A percentile compares a stretch with the other conserved stretches of the same genome.
These are phyloP conservation scores for Mycena vitilis DNA, from an alignment of 768 basidiomycete genomes.

Conservation along the genomic window DNA sequence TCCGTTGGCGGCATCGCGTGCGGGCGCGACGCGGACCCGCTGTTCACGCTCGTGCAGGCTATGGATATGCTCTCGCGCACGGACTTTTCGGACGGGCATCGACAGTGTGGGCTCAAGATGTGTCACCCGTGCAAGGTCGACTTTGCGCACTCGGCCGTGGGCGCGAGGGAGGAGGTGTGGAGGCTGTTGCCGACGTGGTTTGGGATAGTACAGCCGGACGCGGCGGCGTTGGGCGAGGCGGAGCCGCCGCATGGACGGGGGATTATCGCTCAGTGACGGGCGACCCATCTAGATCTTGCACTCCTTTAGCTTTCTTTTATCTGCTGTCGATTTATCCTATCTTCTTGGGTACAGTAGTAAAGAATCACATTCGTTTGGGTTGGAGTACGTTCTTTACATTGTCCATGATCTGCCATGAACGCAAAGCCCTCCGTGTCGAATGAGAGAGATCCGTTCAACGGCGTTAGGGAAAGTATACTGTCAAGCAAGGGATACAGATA, in stretches of 20 bases:
- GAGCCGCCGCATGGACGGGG: conserved; percentile 4
- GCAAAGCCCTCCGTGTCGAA: no score
- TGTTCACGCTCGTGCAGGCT: conserved; percentile 76
- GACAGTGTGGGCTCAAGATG: conserved; percentile 64
- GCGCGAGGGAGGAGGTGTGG: conserved; percentile 74
- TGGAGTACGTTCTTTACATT: neutral
- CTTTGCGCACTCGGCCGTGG: conserved; percentile 51
- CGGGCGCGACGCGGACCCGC: conserved; percentile 80
- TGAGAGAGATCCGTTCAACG: no score
- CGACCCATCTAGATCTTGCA: neutral
- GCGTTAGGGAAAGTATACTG: no score
- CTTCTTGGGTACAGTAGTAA: conserved; percentile 5
- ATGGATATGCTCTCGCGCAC: conserved; percentile 77
- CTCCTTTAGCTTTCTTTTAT: conserved; percentile 27
- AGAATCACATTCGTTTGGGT: conserved; percentile 30
- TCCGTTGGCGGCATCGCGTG: conserved; percentile 77
- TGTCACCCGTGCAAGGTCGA: conserved; percentile 64
- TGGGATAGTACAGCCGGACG: conserved; percentile 49
- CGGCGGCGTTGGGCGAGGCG: conserved; percentile 19
- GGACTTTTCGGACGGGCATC: conserved; percentile 75
- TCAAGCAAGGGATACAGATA: no score
- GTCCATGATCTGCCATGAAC: no score
- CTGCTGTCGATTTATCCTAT: conserved; percentile 14
- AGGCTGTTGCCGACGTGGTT: conserved; percentile 72
- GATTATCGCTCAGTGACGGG: neutral